A percentile compares a stretch with the other conserved stretches of the same genome.
Evolutionary conservation across 2,329 filamentous ascomycete species (phyloP).

Genomic region (Lasiodiplodia theobromae): DNA sequence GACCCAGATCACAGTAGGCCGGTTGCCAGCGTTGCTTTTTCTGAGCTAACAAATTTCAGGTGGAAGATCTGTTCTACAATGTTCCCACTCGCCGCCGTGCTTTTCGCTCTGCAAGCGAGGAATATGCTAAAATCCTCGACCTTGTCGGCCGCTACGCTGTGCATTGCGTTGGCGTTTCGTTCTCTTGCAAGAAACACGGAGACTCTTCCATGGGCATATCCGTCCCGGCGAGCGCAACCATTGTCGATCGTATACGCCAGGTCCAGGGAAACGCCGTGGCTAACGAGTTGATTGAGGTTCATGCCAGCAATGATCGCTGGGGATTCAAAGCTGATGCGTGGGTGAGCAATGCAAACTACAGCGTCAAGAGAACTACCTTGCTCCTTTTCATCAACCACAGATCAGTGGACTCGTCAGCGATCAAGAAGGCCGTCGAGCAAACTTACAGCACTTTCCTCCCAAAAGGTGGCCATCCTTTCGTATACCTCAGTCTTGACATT

Average conservation of each 20-base stretch:
- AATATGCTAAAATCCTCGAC: conserved; percentile 97
- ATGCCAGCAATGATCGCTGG: conserved; percentile 75
- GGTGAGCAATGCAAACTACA: conserved; percentile 93
- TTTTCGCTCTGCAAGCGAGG: conserved; percentile 89
- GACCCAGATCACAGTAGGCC: conserved; percentile 84
- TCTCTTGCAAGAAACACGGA: conserved; percentile 96
- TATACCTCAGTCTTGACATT: conserved; percentile 91
- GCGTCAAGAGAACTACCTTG: conserved; percentile 85
- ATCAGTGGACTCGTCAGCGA: conserved; percentile 84
- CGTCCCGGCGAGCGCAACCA: conserved; percentile 74
- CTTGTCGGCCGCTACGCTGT: conserved; percentile 92
- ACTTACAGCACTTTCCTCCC: conserved; percentile 87
- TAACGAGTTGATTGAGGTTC: conserved; percentile 84
- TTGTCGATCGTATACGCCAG: conserved; percentile 84
- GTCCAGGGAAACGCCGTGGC: conserved; percentile 85
- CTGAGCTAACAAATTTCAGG: conserved; percentile 48
- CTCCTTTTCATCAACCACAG: conserved; percentile 97
- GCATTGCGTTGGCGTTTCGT: conserved; percentile 88
- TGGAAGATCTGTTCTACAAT: conserved; percentile 98
- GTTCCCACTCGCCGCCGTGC: conserved; percentile 86
- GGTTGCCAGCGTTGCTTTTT: neutral
- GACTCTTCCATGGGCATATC: conserved; percentile 84
- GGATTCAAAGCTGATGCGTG: conserved; percentile 84
- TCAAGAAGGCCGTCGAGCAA: conserved; percentile 91
- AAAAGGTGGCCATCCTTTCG: conserved; percentile 92